Conservation (phyloP, 768 basidiomycete genomes). For the Mycena chlorophos region DNA sequence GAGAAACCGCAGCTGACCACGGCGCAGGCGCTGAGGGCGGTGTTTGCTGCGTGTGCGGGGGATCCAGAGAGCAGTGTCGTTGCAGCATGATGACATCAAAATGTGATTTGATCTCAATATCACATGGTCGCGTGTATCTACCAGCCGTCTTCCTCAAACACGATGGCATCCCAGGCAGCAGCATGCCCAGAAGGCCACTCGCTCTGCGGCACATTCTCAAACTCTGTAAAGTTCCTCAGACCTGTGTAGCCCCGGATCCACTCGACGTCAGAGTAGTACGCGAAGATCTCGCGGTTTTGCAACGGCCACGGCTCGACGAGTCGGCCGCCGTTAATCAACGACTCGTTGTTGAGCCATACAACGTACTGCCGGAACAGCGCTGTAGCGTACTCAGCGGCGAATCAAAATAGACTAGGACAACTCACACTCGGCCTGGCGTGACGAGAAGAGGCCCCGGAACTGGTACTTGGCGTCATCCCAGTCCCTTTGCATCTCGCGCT, state of each 20-base stretch:
- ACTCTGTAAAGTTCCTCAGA: constrained; percentile 22
- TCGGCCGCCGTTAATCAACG: constrained; percentile 26
- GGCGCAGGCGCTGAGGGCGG: not conserved
- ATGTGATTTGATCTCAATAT: too few relatives aligned
- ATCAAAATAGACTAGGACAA: not conserved
- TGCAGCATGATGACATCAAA: too few relatives aligned
- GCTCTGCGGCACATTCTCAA: constrained; percentile 21
- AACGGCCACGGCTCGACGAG: constrained; percentile 29
- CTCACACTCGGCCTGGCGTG: constrained; percentile 23
- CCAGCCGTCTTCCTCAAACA: constrained; percentile 22
- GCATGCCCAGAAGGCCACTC: constrained; percentile 14
- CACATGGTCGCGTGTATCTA: too few relatives aligned
- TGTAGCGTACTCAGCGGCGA: constrained; percentile 3
- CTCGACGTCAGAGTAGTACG: constrained; percentile 23
- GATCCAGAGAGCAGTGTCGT: constrained; percentile 14
- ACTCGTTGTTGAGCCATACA: constrained; percentile 30
- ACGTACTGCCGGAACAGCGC: constrained; percentile 25
- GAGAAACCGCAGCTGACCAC: not conserved
- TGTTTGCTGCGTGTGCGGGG: constrained; percentile 8
- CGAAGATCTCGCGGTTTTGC: constrained; percentile 24
- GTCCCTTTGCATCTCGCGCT: constrained; percentile 20
- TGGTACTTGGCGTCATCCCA: constrained; percentile 22
- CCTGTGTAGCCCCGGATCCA: constrained; percentile 21
- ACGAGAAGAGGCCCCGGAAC: constrained; percentile 23
- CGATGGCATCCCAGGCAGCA: constrained; percentile 24